Base-by-base conservation (phyloP, 306 rosid genomes). In the Gynostemma pentaphyllum region DNA sequence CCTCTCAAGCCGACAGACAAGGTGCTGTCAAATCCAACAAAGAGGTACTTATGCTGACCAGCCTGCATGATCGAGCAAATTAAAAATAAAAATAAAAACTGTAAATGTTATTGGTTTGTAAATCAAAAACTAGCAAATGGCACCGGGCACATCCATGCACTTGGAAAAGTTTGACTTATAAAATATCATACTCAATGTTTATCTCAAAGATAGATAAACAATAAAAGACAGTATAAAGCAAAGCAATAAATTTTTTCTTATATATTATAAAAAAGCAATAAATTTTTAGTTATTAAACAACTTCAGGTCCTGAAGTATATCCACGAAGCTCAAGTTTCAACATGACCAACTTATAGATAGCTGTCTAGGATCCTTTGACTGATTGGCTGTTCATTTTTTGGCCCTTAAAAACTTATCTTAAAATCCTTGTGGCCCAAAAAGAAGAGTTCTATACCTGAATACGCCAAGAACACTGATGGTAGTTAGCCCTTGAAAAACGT, bases 21-120 rank as follows among this genome's bases (percentile, higher is more conserved):
- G 41, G 96, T 81, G 82, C 78, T 84, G 74, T 92, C 99, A 37
- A 92, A 69, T 63, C 99, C 95, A 42, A 88, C 95, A 71, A 92
- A 92, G 56, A 88, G 95, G 83, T 92, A 87, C 52, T 76, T 86
- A 70, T 78, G 69, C 60, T 74, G 77, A 49, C 41, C 50, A 64
- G 81, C 82, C 95, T 88, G 85, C 50, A 74, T 36, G 61, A 75
- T 57, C 51, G 41, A 68, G 45, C 59, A 48, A n/a, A n/a, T n/a
- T n/a, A n/a, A n/a, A n/a, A n/a, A n/a, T n/a, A n/a, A 56, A 56
- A 50, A 34, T 0, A 34, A 34, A 56, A 18, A 3, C 7, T 18
- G 32, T 55, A 8, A 30, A 32, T 55, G 10, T 16, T 42, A 34
- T 66, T 32, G 75, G 57, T 54, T 36, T 23, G 16, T 55, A 15